Conservation (phyloP, 2,329 filamentous ascomycete species). For the Botrytis fragariae region DNA sequence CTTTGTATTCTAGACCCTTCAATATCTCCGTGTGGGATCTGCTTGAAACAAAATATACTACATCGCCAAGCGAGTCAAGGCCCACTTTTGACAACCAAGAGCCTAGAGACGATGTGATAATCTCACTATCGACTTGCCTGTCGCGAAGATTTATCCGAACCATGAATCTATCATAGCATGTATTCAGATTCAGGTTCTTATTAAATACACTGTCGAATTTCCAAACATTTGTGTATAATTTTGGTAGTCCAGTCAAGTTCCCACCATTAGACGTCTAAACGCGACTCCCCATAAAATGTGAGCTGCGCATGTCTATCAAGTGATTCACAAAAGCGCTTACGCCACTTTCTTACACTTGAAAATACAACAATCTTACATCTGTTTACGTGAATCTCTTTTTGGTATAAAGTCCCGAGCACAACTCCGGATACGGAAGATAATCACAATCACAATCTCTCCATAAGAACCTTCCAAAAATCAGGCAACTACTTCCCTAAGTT, state of each 20-base stretch:
- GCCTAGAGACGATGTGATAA: background rate
- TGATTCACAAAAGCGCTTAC: background rate
- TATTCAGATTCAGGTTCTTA: background rate
- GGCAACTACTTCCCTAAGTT: background rate
- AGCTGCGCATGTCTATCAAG: background rate
- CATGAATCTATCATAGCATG: background rate
- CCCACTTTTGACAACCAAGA: background rate
- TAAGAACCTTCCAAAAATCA: background rate
- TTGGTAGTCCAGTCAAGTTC: background rate
- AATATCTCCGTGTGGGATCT: background rate
- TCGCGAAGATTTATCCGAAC: background rate
- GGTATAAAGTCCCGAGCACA: background rate
- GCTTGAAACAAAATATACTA: background rate
- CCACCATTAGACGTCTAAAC: background rate
- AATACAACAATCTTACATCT: background rate
- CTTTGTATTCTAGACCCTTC: background rate
- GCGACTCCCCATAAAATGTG: background rate
- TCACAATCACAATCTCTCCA: accelerated
- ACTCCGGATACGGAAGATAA: background rate
- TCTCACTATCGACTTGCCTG: background rate
- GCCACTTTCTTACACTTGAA: background rate
- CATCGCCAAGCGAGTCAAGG: background rate
- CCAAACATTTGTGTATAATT: background rate
- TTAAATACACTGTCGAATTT: background rate
- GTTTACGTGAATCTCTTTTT: background rate